Evolutionary conservation across 2,329 filamentous ascomycete genomes (phyloP).

Genomic region (Rasamsonia emersonii): DNA sequence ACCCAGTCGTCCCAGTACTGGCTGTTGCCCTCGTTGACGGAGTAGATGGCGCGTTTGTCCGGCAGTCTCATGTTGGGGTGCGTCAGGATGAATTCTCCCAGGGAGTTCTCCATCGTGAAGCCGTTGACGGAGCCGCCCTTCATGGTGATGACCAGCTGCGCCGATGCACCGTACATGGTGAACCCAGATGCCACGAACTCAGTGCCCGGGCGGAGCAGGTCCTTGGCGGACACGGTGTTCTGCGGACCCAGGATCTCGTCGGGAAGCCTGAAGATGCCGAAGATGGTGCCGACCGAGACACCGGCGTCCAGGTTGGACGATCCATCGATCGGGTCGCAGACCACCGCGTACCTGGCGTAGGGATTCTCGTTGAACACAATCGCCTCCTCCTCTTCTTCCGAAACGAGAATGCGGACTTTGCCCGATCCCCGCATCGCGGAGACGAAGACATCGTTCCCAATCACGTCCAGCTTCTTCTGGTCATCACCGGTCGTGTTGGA

Average conservation of each 20-base stretch:
- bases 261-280: constrained; percentile 82
- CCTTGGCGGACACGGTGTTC: constrained; percentile 56
- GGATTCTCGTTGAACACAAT: constrained; percentile 75
- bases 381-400: constrained; percentile 90
- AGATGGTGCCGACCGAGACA: constrained; percentile 96
- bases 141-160: constrained; percentile 96
- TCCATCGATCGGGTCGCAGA: constrained; percentile 96
- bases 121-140: constrained; percentile 85
- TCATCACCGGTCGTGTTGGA: constrained; percentile 95
- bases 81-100: constrained; percentile 97
- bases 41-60: constrained; percentile 76
- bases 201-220: constrained; percentile 80
- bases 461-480: constrained; percentile 99
- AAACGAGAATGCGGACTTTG: constrained; percentile 86
- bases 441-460: constrained; percentile 97
- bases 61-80: constrained; percentile 92
- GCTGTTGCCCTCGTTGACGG: constrained; percentile 96
- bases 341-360: constrained; percentile 77
- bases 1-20: constrained; percentile 89
- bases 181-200: constrained; percentile 94
- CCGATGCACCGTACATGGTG: constrained; percentile 98
- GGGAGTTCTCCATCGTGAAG: constrained; percentile 92
- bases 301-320: constrained; percentile 96
- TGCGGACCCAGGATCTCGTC: constrained; percentile 46
- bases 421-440: constrained; percentile 88